Conservation (phyloP, 306 rosid genomes). For the Cucumis sativus region DNA sequence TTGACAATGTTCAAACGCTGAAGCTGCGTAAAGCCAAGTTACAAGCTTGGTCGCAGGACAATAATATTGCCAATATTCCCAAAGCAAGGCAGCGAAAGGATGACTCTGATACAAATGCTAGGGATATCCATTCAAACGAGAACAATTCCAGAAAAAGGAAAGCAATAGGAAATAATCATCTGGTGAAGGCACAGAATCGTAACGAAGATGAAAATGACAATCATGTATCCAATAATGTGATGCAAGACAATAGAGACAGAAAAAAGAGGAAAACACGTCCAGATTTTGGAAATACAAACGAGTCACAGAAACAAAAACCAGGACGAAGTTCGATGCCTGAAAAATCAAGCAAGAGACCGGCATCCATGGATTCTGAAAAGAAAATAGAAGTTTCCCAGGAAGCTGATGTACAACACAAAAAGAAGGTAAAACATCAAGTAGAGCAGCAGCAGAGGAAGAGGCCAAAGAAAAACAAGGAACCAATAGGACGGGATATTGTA, state of each 20-base stretch:
- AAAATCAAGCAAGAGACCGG: slow-evolving; percentile 11
- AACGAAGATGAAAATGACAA: slow-evolving; percentile 19
- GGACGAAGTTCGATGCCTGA: slow-evolving; percentile 20
- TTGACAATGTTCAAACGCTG: slow-evolving; percentile 71
- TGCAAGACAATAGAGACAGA: slow-evolving; percentile 16
- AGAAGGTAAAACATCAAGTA: slow-evolving; percentile 26
- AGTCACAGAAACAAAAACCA: slow-evolving; percentile 5
- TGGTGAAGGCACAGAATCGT: slow-evolving; percentile 13
- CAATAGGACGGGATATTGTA: slow-evolving; percentile 43
- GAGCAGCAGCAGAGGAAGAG: slow-evolving; percentile 23
- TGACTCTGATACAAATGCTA: slow-evolving; percentile 13
- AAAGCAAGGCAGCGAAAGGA: slow-evolving; percentile 6
- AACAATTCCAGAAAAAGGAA: slow-evolving; percentile 34
- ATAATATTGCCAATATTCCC: slow-evolving; percentile 9
- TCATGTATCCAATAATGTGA: slow-evolving; percentile 15
- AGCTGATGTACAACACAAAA: slow-evolving; percentile 18
- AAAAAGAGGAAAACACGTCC: slow-evolving; percentile 42
- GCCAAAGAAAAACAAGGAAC: slow-evolving; percentile 50
- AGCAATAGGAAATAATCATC: slow-evolving; percentile 24
- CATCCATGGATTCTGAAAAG: neutral
- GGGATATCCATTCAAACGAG: slow-evolving; percentile 11
- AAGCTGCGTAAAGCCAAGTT: slow-evolving; percentile 46
- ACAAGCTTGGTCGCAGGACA: slow-evolving; percentile 33
- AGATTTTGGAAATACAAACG: slow-evolving; percentile 9
- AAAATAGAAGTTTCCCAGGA: slow-evolving; percentile 15